phyloP scores from a whole-genome alignment of 805 yeast species.

The Cyberlindnera bimundalis region DNA sequence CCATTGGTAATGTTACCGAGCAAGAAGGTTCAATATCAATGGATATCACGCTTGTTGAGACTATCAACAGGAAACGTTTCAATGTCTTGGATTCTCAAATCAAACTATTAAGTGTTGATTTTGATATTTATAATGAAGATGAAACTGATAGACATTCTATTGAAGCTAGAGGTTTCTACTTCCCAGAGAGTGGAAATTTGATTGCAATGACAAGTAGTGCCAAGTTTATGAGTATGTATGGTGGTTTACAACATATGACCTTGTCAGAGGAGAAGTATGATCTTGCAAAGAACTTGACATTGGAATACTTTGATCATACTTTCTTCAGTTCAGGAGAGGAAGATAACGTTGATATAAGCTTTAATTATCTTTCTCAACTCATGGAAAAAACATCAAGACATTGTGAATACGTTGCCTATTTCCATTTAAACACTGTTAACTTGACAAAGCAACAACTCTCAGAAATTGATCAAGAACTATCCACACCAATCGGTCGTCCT shows the following conservation, averaged over 20 bases:
- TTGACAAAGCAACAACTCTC: slow-evolving; percentile 49
- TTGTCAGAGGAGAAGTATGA: slow-evolving; percentile 42
- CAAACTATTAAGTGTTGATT: slow-evolving; percentile 35
- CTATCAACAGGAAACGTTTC: slow-evolving; percentile 23
- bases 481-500: slow-evolving; percentile 77
- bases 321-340: slow-evolving; percentile 15
- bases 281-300: slow-evolving; percentile 41
- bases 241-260: slow-evolving; percentile 53
- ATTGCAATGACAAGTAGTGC: slow-evolving; percentile 58
- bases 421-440: slow-evolving; percentile 65
- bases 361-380: slow-evolving; percentile 22
- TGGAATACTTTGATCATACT: slow-evolving; percentile 43
- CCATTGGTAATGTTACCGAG: slow-evolving; percentile 32
- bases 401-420: slow-evolving; percentile 71
- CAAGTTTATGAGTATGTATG: slow-evolving; percentile 58
- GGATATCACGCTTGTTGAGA: slow-evolving; percentile 21
- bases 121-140: slow-evolving; percentile 37
- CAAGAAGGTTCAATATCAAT: slow-evolving; percentile 29
- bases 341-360: slow-evolving; percentile 24
- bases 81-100: slow-evolving; percentile 36
- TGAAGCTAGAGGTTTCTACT: slow-evolving; percentile 58
- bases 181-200: slow-evolving; percentile 61
- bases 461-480: slow-evolving; percentile 68
- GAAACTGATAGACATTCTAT: slow-evolving; percentile 51
- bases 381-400: slow-evolving; percentile 34